Evolutionary conservation across 768 basidiomycete genomes (phyloP), one percentile per base, ranked within the genome.

Genomic region (Kwoniella shandongensis): DNA sequence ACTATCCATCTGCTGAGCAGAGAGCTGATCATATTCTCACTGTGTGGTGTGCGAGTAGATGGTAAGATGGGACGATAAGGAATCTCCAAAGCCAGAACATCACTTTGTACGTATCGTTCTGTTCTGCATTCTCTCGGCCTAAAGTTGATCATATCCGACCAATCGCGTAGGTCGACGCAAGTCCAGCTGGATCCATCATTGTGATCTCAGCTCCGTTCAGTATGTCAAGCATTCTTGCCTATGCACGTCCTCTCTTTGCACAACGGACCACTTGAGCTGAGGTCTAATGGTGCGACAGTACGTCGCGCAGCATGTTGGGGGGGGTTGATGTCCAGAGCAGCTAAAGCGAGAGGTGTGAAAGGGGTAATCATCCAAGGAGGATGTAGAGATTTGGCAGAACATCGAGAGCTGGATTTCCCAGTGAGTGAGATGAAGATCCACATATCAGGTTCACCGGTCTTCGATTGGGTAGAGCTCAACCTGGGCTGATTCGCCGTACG

Each of bases 311-410:
- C 90, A 3, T 88, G 91, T 5, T 94, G 91, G 91, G 91, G 91
- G 22, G 91, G 91, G 18, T 83, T 77, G 20, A 90, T 91, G 90
- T 85, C 89, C 11, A 88, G 88, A 0, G 89, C 89, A 20, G 91
- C 91, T 1, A 83, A 84, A 69, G 82, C 83, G 12, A 84, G 86
- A 54, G 82, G 82, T 18, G 85, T 85, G 12, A 78, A 79, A 22
- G 91, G 89, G 11, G 89, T 87, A 44, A 79, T 94, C 39, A 86
- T 94, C 8, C 66, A 66, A 18, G 76, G 77, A 0, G 83, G 89
- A 15, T 89, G 88, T 77, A 83, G 92, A 67, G 92, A 97, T 76
- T 73, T 91, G 12, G 80, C 81, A 4, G 92, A 94, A 76, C 88
- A 89, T 66, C 82, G 85, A 38, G 78, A 78, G 4, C 79, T 84